A percentile compares a stretch with the other conserved stretches of the same genome.
These are phyloP conservation scores for Phytophthora agathidicida DNA, from an alignment of 352 stramenopile genomes.

Conservation along the genomic window DNA sequence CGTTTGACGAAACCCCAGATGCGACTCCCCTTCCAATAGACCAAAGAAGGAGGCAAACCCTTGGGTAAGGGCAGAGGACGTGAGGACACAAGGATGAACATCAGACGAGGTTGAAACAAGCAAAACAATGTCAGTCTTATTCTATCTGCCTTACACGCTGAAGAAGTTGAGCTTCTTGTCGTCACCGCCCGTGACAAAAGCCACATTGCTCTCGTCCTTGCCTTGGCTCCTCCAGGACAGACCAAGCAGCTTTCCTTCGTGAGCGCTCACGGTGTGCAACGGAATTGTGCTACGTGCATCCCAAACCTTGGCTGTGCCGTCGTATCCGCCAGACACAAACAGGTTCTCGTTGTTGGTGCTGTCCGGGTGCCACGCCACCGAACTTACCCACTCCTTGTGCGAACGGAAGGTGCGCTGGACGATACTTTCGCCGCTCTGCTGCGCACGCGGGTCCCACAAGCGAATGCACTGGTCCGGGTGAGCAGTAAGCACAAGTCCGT, in stretches of 20 bases:
- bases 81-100: conserved; percentile 6
- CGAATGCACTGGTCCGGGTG: conserved; percentile 83
- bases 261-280: conserved; percentile 75
- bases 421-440: conserved; percentile 69
- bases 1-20: background rate
- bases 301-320: conserved; percentile 85
- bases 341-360: conserved; percentile 55
- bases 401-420: conserved; percentile 85
- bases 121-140: conserved; percentile 29
- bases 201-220: conserved; percentile 28
- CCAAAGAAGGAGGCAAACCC: conserved; percentile 8
- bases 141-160: conserved; percentile 65
- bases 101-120: conserved; percentile 24
- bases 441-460: conserved; percentile 81
- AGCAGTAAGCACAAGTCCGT: conserved; percentile 71
- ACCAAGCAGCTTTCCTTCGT: conserved; percentile 76
- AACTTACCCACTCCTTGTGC: conserved; percentile 87
- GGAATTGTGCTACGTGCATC: conserved; percentile 76
- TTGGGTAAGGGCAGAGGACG: background rate
- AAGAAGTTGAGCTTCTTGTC: conserved; percentile 90
- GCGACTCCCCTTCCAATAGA: conserved; percentile 19
- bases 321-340: conserved; percentile 80
- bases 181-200: conserved; percentile 80
- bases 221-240: conserved; percentile 62
- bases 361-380: conserved; percentile 69